These are phyloP conservation scores for Kwoniella pini DNA, from an alignment of 768 basidiomycete genomes.

Conservation along the genomic window DNA sequence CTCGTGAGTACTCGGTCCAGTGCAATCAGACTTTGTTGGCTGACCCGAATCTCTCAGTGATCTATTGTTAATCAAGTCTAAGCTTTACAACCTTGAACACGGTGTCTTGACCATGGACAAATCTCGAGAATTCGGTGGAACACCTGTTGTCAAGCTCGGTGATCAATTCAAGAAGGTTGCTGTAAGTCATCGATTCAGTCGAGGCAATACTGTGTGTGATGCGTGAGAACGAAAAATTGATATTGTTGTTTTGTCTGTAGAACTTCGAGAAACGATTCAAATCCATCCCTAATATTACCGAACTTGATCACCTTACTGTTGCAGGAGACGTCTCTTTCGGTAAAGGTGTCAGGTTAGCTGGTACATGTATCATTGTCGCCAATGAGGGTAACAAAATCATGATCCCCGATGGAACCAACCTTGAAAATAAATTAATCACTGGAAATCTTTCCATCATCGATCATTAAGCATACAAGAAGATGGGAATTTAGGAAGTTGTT, in stretches of 20 bases:
- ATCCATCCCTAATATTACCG: conserved; percentile 84
- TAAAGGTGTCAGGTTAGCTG: conserved; percentile 69
- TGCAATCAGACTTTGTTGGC: conserved; percentile 49
- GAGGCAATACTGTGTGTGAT: background rate
- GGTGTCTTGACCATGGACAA: conserved; percentile 75
- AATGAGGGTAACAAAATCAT: conserved; percentile 80
- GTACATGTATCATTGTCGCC: conserved; percentile 85
- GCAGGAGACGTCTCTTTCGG: conserved; percentile 90
- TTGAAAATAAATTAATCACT: conserved; percentile 63
- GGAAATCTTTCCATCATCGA: conserved; percentile 81
- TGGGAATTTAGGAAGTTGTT: background rate
- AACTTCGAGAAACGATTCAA: conserved; percentile 94
- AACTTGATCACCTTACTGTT: conserved; percentile 92
- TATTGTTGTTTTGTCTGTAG: conserved; percentile 52
- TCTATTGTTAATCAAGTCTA: conserved; percentile 83
- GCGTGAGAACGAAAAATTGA: background rate
- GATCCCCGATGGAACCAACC: conserved; percentile 75
- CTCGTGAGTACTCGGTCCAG: conserved; percentile 59
- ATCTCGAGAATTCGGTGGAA: conserved; percentile 53
- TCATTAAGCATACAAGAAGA: conserved; percentile 46
- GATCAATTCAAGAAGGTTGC: conserved; percentile 93
- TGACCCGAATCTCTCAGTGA: conserved; percentile 29
- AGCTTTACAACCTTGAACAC: conserved; percentile 86
- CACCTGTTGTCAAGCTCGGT: conserved; percentile 95
- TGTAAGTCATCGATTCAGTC: conserved; percentile 24